Evolutionary conservation across 1,139 yeast species (phyloP), one percentile per base, ranked within the genome.

Genomic region (Geotrichum restrictum): DNA sequence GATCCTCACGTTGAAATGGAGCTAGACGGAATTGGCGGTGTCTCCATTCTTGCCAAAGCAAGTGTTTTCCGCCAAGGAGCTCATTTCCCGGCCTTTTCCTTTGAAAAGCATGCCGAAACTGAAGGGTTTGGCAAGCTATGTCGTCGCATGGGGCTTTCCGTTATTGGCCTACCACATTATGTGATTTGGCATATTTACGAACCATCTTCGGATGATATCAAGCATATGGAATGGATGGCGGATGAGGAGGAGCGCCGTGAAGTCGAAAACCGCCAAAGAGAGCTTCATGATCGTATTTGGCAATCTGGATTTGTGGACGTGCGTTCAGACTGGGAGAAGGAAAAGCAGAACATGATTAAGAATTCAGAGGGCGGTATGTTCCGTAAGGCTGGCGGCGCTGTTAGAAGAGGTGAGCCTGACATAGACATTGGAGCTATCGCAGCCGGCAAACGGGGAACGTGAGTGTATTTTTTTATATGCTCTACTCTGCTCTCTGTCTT

Each of bases 221-320:
- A 87, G 70, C 95, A 88, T 66, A 88, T 88, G 96, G 95, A 86
- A 67, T 88, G 95, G 95, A 86, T 88, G 95, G 96, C 95, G 0
- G 80, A 86, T 63, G 96, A 88, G 69, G 96, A 88, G 68, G 82
- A 81, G 54, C 79, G 94, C 59, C 82, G 80, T 62, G 74, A 78
- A 58, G 85, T 81, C 66, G 88, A 85, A 63, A 81, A 79, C 48
- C 79, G 80, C 65, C 74, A 82, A 56, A 79, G 79, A 63, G 82
- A 82, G 65, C 80, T 83, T 53, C 86, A 86, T 68, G 84, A 85
- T 60, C 81, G 81, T 63, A 81, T 83, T 29, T 88, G 93, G 88
- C 79, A 76, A 58, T 76, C 79, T 57, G 95, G 91, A 1, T 88
- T 85, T 65, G 84, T 81, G 61, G 88, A 85, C 64, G 87, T 85